Evolutionary conservation across 1,139 yeast genomes (phyloP).

Genomic region (Nematodospora anomalae): DNA sequence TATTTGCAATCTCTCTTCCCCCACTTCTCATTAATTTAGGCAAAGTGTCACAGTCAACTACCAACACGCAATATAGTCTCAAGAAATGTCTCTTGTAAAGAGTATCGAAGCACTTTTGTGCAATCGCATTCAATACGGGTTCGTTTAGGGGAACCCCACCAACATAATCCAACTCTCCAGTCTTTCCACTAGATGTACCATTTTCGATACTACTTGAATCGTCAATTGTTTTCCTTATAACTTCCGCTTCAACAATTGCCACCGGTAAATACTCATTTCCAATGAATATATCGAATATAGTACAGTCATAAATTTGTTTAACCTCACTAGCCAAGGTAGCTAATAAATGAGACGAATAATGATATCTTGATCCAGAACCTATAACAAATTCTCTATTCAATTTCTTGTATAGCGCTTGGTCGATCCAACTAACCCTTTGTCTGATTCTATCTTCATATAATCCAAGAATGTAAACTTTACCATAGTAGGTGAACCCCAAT

Average conservation of each 20-base stretch:
- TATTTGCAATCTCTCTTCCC: slow-evolving; percentile 87
- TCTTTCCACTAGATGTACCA: slow-evolving; percentile 11
- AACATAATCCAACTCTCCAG: slow-evolving; percentile 18
- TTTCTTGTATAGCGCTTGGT: slow-evolving; percentile 42
- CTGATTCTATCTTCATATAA: slow-evolving; percentile 88
- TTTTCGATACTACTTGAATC: slow-evolving; percentile 19
- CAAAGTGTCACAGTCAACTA: slow-evolving; percentile 77
- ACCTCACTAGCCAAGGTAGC: slow-evolving; percentile 82
- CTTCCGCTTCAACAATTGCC: slow-evolving; percentile 81
- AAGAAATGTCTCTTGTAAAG: slow-evolving; percentile 71
- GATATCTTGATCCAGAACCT: slow-evolving; percentile 55
- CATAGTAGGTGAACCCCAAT: slow-evolving; percentile 82
- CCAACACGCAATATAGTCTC: slow-evolving; percentile 76
- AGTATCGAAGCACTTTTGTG: slow-evolving; percentile 71
- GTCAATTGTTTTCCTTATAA: slow-evolving; percentile 48
- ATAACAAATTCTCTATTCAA: slow-evolving; percentile 31
- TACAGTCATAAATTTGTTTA: slow-evolving; percentile 81
- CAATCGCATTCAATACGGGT: slow-evolving; percentile 66
- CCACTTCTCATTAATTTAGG: slow-evolving; percentile 87
- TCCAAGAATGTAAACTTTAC: slow-evolving; percentile 86
- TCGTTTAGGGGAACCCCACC: slow-evolving; percentile 51
- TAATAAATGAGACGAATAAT: slow-evolving; percentile 81
- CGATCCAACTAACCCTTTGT: slow-evolving; percentile 69
- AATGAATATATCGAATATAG: slow-evolving; percentile 84
- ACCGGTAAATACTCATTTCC: slow-evolving; percentile 87